phyloP scores from a whole-genome alignment of 1,284 basidiomycete species.

The Hymenochaete sp. region DNA sequence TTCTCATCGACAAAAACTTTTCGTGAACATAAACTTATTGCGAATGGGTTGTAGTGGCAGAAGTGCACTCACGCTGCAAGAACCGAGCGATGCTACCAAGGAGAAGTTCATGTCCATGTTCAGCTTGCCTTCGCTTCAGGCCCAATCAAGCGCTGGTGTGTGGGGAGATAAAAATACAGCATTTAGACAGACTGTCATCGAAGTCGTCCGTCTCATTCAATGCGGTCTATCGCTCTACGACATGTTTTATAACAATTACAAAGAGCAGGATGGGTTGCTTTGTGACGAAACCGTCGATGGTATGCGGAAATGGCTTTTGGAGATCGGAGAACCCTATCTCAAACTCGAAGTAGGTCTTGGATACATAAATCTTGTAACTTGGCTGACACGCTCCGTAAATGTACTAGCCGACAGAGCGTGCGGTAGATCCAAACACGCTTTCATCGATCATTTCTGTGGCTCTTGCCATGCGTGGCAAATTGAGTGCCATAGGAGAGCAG shows the following conservation, averaged over 20 bases:
- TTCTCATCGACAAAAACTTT: slow-evolving; percentile 52
- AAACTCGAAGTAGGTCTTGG: slow-evolving; percentile 46
- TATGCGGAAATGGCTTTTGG: slow-evolving; percentile 54
- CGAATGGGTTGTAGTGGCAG: slow-evolving; percentile 72
- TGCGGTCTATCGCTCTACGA: slow-evolving; percentile 61
- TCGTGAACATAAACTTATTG: slow-evolving; percentile 68
- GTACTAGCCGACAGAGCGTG: slow-evolving; percentile 55
- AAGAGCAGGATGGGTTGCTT: slow-evolving; percentile 51
- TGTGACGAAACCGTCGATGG: slow-evolving; percentile 68
- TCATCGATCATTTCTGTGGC: slow-evolving; percentile 62
- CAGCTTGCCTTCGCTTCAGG: slow-evolving; percentile 47
- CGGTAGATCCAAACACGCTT: slow-evolving; percentile 62
- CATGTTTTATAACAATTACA: slow-evolving; percentile 36
- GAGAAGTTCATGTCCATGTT: slow-evolving; percentile 64
- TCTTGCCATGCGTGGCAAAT: slow-evolving; percentile 55
- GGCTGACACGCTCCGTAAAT: slow-evolving; percentile 12
- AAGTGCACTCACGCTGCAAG: slow-evolving; percentile 64
- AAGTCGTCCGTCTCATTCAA: slow-evolving; percentile 66
- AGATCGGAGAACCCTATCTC: slow-evolving; percentile 52
- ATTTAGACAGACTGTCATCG: slow-evolving; percentile 58
- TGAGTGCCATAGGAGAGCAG: slow-evolving; percentile 46
- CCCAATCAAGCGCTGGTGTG: slow-evolving; percentile 27
- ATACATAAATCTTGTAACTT: neutral
- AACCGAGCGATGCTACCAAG: slow-evolving; percentile 68
- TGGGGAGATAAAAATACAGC: slow-evolving; percentile 19